Evolutionary conservation across 495 filamentous ascomycete species (phyloP), one percentile per base, ranked within the genome.

Genomic region (Clohesyomyces aquaticus): DNA sequence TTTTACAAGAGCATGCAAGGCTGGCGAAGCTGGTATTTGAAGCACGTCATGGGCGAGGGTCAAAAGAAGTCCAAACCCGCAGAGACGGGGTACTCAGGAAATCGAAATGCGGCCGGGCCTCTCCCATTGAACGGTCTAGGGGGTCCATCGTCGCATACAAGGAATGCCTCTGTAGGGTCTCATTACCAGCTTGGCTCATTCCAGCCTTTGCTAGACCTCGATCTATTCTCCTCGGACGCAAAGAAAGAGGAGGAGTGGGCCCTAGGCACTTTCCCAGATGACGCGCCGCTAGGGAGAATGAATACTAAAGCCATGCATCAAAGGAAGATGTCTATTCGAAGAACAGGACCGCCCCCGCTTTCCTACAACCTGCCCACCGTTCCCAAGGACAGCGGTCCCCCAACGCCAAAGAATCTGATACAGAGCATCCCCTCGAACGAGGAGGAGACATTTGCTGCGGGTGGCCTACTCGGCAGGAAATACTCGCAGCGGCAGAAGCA

Each of bases 21-120:
- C 46, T 97, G 91, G 93, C 80, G 94, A 58, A 93, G 89, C 74
- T 91, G 92, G 91, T 94, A 96, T 72, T 71, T 96, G 21, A 85
- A 90, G 27, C 85, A 88, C 67, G 78, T 80, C 61, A 79, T 85
- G 76, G 87, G 82, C 41, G 81, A 82, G 55, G 80, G 73, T 10
- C 71, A 77, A 49, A 75, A 75, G 32, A 75, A 79, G 50, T 19
- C 47, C 1, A 77, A 72, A 52, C 54, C 70, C 18, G 65, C 54
- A 4, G 63, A 68, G 23, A 29, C 4, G 22, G 47, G 23, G 19
- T 38, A 14, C 11, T 47, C 27, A 18, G 19, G 22, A 19, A 56
- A 41, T 49, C 35, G 62, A 18, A 51, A 55, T 27, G 65, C 66
- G 19, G 22, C 67, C 69, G 61, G 71, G 63, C 69, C 67, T 23